A percentile compares a stretch with the other conserved stretches of the same genome.
phyloP scores from a whole-genome alignment of 352 stramenopile species.

The Phytophthora hibernalis region DNA sequence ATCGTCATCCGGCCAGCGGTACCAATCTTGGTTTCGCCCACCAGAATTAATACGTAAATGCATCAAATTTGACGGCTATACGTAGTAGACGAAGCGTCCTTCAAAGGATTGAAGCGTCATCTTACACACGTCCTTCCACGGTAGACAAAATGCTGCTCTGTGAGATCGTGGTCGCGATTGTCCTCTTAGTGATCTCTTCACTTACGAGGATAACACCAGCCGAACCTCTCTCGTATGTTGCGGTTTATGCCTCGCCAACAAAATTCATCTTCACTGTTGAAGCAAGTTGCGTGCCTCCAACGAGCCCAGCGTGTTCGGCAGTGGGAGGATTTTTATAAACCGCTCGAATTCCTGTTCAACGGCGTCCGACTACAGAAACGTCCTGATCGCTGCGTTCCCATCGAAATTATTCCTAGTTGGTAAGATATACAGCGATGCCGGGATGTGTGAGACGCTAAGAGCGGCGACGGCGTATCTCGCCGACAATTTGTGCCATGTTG shows the following conservation, averaged over 20 bases:
- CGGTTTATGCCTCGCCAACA: slow-evolving; percentile 1
- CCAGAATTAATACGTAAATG: too few species aligned
- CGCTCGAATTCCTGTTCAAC: background rate
- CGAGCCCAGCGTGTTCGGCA: background rate
- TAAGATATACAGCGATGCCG: background rate
- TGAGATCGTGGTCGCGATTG: background rate
- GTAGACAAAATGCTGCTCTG: background rate
- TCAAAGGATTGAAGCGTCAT: background rate
- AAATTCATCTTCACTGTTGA: slow-evolving; percentile 7
- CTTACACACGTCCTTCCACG: background rate
- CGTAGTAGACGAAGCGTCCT: background rate
- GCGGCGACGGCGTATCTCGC: background rate
- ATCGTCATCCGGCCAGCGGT: too few species aligned
- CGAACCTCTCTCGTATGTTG: background rate
- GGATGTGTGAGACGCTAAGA: background rate
- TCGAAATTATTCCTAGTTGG: slow-evolving; percentile 13
- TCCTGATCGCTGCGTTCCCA: slow-evolving; percentile 3
- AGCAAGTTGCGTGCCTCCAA: slow-evolving; percentile 1
- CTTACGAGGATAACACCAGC: background rate
- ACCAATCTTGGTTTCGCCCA: too few species aligned
- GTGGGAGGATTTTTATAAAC: background rate
- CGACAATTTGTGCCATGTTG: slow-evolving; percentile 9
- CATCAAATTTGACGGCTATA: background rate
- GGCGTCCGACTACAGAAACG: background rate
- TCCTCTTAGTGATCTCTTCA: background rate